Evolutionary conservation across 768 basidiomycete genomes (phyloP).

Genomic region (Suillus lakei): DNA sequence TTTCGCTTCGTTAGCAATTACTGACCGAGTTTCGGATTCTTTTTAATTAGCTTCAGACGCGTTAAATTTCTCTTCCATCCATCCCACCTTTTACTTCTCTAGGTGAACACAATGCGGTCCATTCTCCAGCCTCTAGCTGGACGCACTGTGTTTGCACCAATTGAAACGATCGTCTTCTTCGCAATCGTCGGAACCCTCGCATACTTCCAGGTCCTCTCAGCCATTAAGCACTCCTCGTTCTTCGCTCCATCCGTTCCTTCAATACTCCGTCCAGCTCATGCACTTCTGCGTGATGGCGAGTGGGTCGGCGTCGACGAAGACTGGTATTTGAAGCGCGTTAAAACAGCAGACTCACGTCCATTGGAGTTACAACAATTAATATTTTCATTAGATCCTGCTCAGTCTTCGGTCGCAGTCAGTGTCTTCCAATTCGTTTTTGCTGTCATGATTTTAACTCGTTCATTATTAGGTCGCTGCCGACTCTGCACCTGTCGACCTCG

Average conservation of each 20-base stretch:
- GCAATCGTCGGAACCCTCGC: constrained; percentile 89
- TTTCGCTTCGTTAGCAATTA: background rate
- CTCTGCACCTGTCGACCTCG: constrained; percentile 43
- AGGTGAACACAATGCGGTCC: constrained; percentile 51
- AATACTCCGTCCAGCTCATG: constrained; percentile 59
- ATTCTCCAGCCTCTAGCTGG: constrained; percentile 70
- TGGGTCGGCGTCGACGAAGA: constrained; percentile 69
- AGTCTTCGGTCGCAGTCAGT: constrained; percentile 43
- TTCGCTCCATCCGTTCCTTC: constrained; percentile 60
- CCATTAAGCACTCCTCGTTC: constrained; percentile 88
- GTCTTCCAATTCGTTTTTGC: background rate
- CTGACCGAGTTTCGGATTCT: background rate
- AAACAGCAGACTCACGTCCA: constrained; percentile 36
- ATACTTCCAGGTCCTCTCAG: constrained; percentile 91
- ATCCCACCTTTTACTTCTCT: constrained; percentile 1
- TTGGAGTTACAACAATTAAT: constrained; percentile 80
- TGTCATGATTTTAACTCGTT: background rate
- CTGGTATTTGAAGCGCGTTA: constrained; percentile 46
- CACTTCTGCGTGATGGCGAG: constrained; percentile 53
- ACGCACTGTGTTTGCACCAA: constrained; percentile 76
- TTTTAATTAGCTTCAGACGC: constrained; percentile 1
- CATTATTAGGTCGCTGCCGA: constrained; percentile 31
- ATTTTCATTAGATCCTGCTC: constrained; percentile 52
- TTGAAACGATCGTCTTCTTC: constrained; percentile 91
- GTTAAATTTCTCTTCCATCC: constrained; percentile 4